phyloP scores from a whole-genome alignment of 768 basidiomycete genomes.

The Phylloporus arenicola region DNA sequence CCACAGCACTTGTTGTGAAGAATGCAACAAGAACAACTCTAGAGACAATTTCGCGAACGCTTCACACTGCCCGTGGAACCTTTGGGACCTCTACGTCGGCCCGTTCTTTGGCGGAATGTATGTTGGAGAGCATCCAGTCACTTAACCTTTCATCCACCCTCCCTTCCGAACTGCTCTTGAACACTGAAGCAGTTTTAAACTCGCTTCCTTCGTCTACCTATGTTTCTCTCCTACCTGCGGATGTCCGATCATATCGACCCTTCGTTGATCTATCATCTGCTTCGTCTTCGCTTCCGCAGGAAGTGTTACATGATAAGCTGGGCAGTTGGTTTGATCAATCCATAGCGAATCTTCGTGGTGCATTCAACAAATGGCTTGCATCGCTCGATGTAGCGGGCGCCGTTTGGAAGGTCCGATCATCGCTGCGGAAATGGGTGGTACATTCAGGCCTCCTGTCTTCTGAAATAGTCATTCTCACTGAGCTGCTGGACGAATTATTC shows the following conservation, averaged over 20 bases:
- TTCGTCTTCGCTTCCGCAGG: slow-evolving; percentile 45
- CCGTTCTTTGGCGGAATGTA: slow-evolving; percentile 47
- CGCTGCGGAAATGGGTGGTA: slow-evolving; percentile 43
- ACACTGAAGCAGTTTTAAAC: slow-evolving; percentile 61
- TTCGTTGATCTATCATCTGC: slow-evolving; percentile 70
- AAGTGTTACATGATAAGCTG: slow-evolving; percentile 43
- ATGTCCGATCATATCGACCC: slow-evolving; percentile 74
- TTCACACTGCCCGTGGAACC: slow-evolving; percentile 50
- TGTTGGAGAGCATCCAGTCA: slow-evolving; percentile 60
- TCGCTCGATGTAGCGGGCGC: slow-evolving; percentile 56
- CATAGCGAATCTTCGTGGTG: slow-evolving; percentile 37
- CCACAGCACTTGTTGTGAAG: slow-evolving; percentile 53
- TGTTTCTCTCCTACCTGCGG: slow-evolving; percentile 67
- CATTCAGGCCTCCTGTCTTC: slow-evolving; percentile 38
- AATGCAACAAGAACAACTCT: slow-evolving; percentile 49
- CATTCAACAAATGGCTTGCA: slow-evolving; percentile 53
- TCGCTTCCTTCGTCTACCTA: slow-evolving; percentile 80
- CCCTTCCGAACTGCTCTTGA: slow-evolving; percentile 52
- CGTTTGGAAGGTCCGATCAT: slow-evolving; percentile 65
- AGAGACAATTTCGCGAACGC: slow-evolving; percentile 52
- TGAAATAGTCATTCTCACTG: slow-evolving; percentile 43
- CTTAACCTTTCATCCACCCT: slow-evolving; percentile 25
- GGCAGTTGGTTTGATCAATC: slow-evolving; percentile 62
- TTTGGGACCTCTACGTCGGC: slow-evolving; percentile 40
- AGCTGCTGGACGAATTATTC: slow-evolving; percentile 49